Conservation (phyloP, 768 basidiomycete genomes). For the Dioszegia aurantiaca region DNA sequence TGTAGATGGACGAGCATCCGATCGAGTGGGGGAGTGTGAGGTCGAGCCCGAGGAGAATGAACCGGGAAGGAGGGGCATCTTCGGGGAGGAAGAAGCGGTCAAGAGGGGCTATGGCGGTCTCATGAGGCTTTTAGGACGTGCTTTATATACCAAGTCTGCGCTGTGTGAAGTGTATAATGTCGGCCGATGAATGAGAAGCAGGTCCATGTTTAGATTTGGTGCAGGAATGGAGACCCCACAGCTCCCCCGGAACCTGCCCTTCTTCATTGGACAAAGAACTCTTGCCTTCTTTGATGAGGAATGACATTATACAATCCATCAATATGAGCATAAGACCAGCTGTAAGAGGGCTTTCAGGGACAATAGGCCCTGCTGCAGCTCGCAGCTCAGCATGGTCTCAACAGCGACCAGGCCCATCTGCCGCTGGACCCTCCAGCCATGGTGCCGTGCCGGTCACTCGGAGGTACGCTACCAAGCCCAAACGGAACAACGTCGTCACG, state of each 20-base stretch:
- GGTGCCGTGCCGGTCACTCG: not conserved
- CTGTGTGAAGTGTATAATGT: not conserved
- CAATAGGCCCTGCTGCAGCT: not conserved
- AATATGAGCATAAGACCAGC: slow-evolving; percentile 8
- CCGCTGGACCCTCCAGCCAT: slow-evolving; percentile 1
- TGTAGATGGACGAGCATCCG: slow-evolving; percentile 3
- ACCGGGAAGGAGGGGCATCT: slow-evolving; percentile 3
- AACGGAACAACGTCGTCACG: slow-evolving; percentile 12
- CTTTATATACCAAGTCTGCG: not conserved
- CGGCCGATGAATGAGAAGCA: slow-evolving; percentile 4
- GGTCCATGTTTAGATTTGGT: no score
- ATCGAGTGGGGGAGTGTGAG: not conserved
- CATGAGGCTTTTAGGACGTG: not conserved
- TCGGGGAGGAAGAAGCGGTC: not conserved
- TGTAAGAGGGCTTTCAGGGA: not conserved
- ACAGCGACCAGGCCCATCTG: not conserved
- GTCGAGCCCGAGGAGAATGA: slow-evolving; percentile 2
- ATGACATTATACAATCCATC: slow-evolving; percentile 1
- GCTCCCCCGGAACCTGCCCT: no score
- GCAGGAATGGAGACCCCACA: not conserved
- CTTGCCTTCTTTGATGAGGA: no score
- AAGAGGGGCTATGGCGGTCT: not conserved
- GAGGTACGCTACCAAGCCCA: slow-evolving; percentile 8
- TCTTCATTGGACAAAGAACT: no score
- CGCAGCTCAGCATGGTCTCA: no score